These are phyloP conservation scores for Microthyrium microscopicum DNA, from an alignment of 2,329 filamentous ascomycete species.

Conservation along the genomic window DNA sequence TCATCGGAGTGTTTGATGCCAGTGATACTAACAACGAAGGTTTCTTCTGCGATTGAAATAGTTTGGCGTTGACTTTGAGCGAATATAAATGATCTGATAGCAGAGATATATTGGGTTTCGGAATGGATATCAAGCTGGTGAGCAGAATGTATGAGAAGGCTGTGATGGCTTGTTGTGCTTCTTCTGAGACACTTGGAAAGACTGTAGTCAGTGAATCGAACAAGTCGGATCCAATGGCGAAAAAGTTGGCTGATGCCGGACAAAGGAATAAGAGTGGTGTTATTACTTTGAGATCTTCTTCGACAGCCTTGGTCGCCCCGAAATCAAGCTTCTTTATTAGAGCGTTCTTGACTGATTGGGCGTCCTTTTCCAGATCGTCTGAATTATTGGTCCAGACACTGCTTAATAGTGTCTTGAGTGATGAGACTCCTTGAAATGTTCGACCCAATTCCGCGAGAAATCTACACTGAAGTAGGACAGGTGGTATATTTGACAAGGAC, in stretches of 20 bases:
- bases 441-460: slow-evolving; percentile 54
- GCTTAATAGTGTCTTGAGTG: slow-evolving; percentile 31
- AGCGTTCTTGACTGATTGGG: slow-evolving; percentile 43
- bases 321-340: slow-evolving; percentile 48
- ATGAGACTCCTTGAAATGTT: slow-evolving; percentile 47
- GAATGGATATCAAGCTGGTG: slow-evolving; percentile 48
- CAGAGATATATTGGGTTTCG: slow-evolving; percentile 53
- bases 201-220: slow-evolving; percentile 56
- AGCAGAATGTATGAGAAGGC: slow-evolving; percentile 62
- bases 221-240: slow-evolving; percentile 77
- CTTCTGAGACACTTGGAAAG: slow-evolving; percentile 46
- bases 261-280: slow-evolving; percentile 49
- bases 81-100: slow-evolving; percentile 72
- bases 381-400: slow-evolving; percentile 36
- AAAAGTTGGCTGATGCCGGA: slow-evolving; percentile 37
- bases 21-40: slow-evolving; percentile 57
- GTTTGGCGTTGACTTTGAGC: slow-evolving; percentile 52
- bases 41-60: too few relatives aligned
- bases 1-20: slow-evolving; percentile 61
- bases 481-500: slow-evolving; percentile 27
- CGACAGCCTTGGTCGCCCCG: slow-evolving; percentile 38
- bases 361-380: slow-evolving; percentile 31
- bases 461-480: slow-evolving; percentile 41
- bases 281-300: slow-evolving; percentile 39
- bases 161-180: slow-evolving; percentile 49